Conservation (phyloP, 1,139 yeast genomes). For the Pichia sp. region DNA sequence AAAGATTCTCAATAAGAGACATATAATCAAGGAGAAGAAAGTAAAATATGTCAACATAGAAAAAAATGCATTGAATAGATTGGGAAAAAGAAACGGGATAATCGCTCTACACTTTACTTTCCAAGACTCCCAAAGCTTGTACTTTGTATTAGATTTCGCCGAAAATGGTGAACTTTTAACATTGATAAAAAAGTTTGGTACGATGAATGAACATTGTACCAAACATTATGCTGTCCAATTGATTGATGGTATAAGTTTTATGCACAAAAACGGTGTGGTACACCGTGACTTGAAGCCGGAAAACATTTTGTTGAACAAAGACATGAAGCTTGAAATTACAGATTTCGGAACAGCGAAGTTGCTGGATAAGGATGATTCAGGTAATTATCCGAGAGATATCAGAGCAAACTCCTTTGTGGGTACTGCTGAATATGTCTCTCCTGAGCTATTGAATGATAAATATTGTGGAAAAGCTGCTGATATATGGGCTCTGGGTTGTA, state of each 20-base stretch:
- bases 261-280: slow-evolving; percentile 79
- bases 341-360: slow-evolving; percentile 98
- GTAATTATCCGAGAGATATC: slow-evolving; percentile 50
- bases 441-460: slow-evolving; percentile 82
- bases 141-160: slow-evolving; percentile 74
- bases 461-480: slow-evolving; percentile 85
- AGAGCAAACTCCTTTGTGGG: slow-evolving; percentile 84
- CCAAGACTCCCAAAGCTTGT: slow-evolving; percentile 68
- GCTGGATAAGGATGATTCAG: slow-evolving; percentile 44
- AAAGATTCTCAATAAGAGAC: slow-evolving; percentile 68
- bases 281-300: slow-evolving; percentile 97
- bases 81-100: slow-evolving; percentile 65
- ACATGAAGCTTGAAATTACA: slow-evolving; percentile 83
- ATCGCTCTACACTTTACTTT: slow-evolving; percentile 72
- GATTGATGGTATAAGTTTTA: slow-evolving; percentile 78
- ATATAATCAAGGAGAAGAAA: slow-evolving; percentile 72
- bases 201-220: slow-evolving; percentile 51
- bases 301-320: slow-evolving; percentile 73
- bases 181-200: slow-evolving; percentile 54
- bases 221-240: slow-evolving; percentile 62
- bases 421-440: slow-evolving; percentile 76
- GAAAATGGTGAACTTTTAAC: slow-evolving; percentile 73
- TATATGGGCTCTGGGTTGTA: slow-evolving; percentile 96
- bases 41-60: slow-evolving; percentile 78
- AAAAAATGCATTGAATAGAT: slow-evolving; percentile 65